Percentiles rank a stretch among this genome's conserved stretches.
Evolutionary conservation across 2,329 filamentous ascomycete species (phyloP).

Genomic region (Beauveria pseudobassiana): DNA sequence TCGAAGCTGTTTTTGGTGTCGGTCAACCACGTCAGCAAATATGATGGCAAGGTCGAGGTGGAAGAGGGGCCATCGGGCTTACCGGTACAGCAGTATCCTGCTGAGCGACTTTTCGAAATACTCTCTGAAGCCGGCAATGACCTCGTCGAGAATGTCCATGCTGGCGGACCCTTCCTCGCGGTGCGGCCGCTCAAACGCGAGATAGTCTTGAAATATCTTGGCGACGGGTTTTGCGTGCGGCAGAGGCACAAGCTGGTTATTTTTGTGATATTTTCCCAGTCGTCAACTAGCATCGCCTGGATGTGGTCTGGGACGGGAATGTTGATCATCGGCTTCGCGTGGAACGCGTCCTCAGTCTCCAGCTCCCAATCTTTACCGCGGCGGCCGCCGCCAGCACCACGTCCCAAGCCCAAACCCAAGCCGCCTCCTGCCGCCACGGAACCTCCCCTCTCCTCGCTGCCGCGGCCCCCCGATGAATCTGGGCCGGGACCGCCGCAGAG

Average conservation of each 20-base stretch:
- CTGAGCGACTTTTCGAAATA: slow-evolving; percentile 92
- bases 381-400: slow-evolving; percentile 60
- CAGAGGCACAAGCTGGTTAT: slow-evolving; percentile 78
- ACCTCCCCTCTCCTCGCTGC: slow-evolving; percentile 68
- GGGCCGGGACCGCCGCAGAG: slow-evolving; percentile 22
- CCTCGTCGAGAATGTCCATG: slow-evolving; percentile 82
- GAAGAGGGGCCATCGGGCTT: slow-evolving; percentile 17
- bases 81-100: slow-evolving; percentile 79
- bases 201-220: slow-evolving; percentile 74
- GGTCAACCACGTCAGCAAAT: slow-evolving; percentile 12
- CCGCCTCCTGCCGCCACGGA: slow-evolving; percentile 46
- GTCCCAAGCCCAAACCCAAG: slow-evolving; percentile 24
- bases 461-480: slow-evolving; percentile 51
- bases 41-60: background rate
- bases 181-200: slow-evolving; percentile 59
- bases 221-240: slow-evolving; percentile 70
- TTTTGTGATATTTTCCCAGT: slow-evolving; percentile 98
- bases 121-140: slow-evolving; percentile 75
- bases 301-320: slow-evolving; percentile 81
- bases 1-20: slow-evolving; percentile 59
- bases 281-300: slow-evolving; percentile 89
- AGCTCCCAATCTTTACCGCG: slow-evolving; percentile 74
- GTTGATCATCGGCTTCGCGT: slow-evolving; percentile 75
- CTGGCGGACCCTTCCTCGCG: slow-evolving; percentile 61
- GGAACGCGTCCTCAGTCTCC: slow-evolving; percentile 86